Evolutionary conservation across 306 rosid species (phyloP), one percentile per base, ranked within the genome.

Genomic region (Quercus mongolica): DNA sequence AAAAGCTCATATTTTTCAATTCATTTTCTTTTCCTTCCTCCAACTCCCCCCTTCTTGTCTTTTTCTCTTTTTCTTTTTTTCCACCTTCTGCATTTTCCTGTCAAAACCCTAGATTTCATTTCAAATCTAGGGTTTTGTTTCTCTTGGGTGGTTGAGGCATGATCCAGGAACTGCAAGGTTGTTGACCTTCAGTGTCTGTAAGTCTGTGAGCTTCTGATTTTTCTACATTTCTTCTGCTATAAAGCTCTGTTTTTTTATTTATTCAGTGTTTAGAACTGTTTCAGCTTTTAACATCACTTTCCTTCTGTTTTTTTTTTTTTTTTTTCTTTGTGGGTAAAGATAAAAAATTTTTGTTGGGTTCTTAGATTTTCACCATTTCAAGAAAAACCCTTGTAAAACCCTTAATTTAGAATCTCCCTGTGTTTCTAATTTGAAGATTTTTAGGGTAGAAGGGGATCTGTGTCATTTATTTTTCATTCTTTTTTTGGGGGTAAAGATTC

Each of bases 71-170:
- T 75, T 41, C 12, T 81, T 61, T 87, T 86, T 87, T 86, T 83
- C 74, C 88, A 52, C 79, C 80, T 82, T 74, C 94, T 86, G 85
- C 91, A 85, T 84, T 90, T 80, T 69, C 82, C 83, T 80, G 69
- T 83, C 91, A 88, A 91, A 95, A 85, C 94, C 97, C 94, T 91
- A 89, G 90, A 84, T 85, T 89, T 88, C 1, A 85, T 85, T 87
- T 88, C 0, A 14, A 87, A 92, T 90, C 97, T 91, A 92, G 92
- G 96, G 93, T 93, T 90, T 88, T 84, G 77, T 85, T 91, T 69
- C 79, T 81, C 76, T 52, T 67, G 28, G 23, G 65, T 85, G 71
- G 83, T 80, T 56, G 69, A 52, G 76, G 78, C 83, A 56, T 84
- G 75, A 76, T 76, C 83, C 73, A n/a, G 41, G 30, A 49, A 30